Percentiles rank a stretch among this genome's conserved stretches.
Evolutionary conservation across 2,329 filamentous ascomycete species (phyloP).

Genomic region (Xylaria sp.): DNA sequence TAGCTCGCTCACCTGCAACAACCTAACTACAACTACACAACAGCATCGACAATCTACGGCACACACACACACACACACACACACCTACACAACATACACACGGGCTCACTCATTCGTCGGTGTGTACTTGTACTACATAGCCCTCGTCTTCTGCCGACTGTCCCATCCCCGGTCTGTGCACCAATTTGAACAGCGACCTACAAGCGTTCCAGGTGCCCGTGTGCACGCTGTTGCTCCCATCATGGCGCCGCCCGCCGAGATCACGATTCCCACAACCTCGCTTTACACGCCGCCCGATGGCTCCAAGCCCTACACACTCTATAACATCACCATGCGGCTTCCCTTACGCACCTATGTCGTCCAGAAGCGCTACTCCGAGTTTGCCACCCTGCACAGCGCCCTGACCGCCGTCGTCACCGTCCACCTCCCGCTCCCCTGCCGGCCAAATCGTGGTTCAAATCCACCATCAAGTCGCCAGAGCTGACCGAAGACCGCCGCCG

Average conservation of each 20-base stretch:
- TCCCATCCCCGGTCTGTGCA: too few relatives aligned
- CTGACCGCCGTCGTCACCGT: slow-evolving; percentile 65
- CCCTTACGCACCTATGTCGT: slow-evolving; percentile 77
- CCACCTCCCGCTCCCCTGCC: slow-evolving; percentile 72
- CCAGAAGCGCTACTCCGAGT: slow-evolving; percentile 84
- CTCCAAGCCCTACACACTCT: slow-evolving; percentile 74
- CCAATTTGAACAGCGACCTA: too few relatives aligned
- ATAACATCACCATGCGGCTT: slow-evolving; percentile 78
- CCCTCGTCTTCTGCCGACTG: too few relatives aligned
- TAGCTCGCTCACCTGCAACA: too few relatives aligned
- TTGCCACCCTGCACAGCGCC: slow-evolving; percentile 67
- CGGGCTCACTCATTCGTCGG: too few relatives aligned
- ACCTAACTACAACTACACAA: too few relatives aligned
- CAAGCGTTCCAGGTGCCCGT: background rate
- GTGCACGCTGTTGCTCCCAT: slow-evolving; percentile 13
- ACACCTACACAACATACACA: too few relatives aligned
- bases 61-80: too few relatives aligned
- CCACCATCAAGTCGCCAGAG: slow-evolving; percentile 71
- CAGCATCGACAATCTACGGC: too few relatives aligned
- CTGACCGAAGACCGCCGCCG: slow-evolving; percentile 73
- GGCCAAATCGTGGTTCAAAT: slow-evolving; percentile 77
- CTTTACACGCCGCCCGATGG: slow-evolving; percentile 54
- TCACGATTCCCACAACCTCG: slow-evolving; percentile 71
- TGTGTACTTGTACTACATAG: too few relatives aligned
- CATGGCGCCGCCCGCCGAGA: slow-evolving; percentile 71